Evolutionary conservation across 2,329 filamentous ascomycete species (phyloP).

Genomic region (Fusarium newnesense): DNA sequence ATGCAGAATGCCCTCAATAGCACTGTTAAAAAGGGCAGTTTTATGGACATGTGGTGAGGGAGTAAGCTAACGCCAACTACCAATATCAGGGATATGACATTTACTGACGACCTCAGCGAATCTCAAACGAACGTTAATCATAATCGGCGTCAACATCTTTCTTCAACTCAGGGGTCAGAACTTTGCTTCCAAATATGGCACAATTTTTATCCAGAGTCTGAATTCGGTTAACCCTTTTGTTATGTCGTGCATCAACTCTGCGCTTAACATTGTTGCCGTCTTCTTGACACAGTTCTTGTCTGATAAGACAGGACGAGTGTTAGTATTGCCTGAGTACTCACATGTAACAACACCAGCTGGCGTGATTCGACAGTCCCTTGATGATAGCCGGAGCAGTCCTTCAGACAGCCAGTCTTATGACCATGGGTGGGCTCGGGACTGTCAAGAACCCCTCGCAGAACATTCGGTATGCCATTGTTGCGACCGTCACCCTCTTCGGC

Average conservation of each 20-base stretch:
- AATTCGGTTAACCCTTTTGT: constrained; percentile 45
- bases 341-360: neutral
- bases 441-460: constrained; percentile 14
- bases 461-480: constrained; percentile 45
- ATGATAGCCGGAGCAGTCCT: constrained; percentile 44
- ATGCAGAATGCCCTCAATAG: constrained; percentile 8
- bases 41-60: constrained; percentile 2
- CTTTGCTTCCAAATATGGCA: constrained; percentile 46
- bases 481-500: constrained; percentile 47
- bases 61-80: neutral
- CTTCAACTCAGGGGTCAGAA: constrained; percentile 46
- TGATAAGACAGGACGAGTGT: constrained; percentile 6
- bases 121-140: constrained; percentile 41
- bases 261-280: constrained; percentile 28
- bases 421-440: constrained; percentile 52
- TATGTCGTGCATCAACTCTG: constrained; percentile 36
- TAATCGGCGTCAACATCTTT: constrained; percentile 45
- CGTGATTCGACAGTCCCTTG: constrained; percentile 24
- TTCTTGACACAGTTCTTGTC: constrained; percentile 10
- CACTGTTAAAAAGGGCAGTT: neutral
- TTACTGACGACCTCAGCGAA: constrained; percentile 2
- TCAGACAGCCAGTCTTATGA: constrained; percentile 46
- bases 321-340: neutral
- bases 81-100: neutral
- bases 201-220: constrained; percentile 45